A percentile compares a stretch with the other conserved stretches of the same genome.
Conservation (phyloP, 352 stramenopile genomes). For the Globisporangium canariense region DNA sequence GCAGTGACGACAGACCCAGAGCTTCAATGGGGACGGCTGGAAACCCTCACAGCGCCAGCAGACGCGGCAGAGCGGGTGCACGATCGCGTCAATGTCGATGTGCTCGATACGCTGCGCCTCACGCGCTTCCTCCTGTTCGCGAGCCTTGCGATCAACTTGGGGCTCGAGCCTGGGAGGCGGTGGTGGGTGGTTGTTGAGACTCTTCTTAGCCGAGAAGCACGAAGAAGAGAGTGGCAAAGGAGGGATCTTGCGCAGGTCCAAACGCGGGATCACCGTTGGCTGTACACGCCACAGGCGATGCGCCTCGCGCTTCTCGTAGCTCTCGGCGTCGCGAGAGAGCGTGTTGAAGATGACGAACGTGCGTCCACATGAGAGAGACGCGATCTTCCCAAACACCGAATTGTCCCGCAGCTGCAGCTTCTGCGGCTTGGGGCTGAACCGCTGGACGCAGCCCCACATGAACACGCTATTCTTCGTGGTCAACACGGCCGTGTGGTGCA, state of each 20-base stretch:
- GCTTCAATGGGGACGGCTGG: constrained; percentile 53
- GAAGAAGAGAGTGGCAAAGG: constrained; percentile 43
- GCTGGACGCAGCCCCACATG: constrained; percentile 59
- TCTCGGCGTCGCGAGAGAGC: constrained; percentile 36
- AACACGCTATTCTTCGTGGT: constrained; percentile 54
- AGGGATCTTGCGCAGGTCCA: constrained; percentile 45
- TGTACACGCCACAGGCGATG: constrained; percentile 47
- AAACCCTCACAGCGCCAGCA: constrained; percentile 80
- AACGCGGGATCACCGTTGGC: constrained; percentile 36
- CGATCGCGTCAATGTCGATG: constrained; percentile 60
- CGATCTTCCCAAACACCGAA: constrained; percentile 41
- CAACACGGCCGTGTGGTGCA: constrained; percentile 59
- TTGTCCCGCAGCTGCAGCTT: constrained; percentile 32
- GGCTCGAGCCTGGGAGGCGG: constrained; percentile 52
- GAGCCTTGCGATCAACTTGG: constrained; percentile 31
- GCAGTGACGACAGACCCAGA: constrained; percentile 72
- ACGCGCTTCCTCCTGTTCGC: constrained; percentile 29
- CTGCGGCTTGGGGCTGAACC: constrained; percentile 37
- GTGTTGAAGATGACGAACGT: constrained; percentile 81
- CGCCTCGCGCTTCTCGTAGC: constrained; percentile 56
- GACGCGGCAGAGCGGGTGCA: constrained; percentile 69
- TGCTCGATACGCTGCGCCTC: constrained; percentile 50
- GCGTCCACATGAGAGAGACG: constrained; percentile 60
- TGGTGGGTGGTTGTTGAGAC: constrained; percentile 23
- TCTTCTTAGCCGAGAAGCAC: constrained; percentile 10